A percentile compares a stretch with the other conserved stretches of the same genome.
Evolutionary conservation across 441 rosid genomes (phyloP).

Genomic region (Monsonia emarginata): DNA sequence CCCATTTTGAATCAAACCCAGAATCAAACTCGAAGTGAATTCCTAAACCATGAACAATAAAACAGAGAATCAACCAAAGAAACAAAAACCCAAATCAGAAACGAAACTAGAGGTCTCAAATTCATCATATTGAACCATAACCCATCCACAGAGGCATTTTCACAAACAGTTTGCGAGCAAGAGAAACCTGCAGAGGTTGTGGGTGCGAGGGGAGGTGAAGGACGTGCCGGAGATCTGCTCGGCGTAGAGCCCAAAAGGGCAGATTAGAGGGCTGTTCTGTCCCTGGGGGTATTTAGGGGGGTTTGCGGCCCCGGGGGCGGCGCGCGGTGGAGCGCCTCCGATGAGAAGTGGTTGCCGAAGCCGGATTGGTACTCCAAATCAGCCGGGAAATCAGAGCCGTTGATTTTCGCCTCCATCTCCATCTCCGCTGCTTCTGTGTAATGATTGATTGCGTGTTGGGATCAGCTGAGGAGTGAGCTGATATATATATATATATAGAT

Average conservation of each 20-base stretch:
- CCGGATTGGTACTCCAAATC: slow-evolving; percentile 50
- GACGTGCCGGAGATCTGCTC: slow-evolving; percentile 95
- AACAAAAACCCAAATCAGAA: not conserved
- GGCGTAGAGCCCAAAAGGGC: slow-evolving; percentile 85
- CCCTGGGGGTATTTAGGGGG: slow-evolving; percentile 60
- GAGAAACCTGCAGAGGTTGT: slow-evolving; percentile 60
- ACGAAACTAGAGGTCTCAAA: not conserved
- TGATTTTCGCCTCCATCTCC: not conserved
- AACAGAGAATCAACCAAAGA: too few species aligned
- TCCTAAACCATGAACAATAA: too few species aligned
- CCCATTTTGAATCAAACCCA: not conserved
- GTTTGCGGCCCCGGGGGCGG: slow-evolving; percentile 71
- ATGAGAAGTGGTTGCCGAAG: slow-evolving; percentile 60
- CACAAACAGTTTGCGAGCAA: not conserved
- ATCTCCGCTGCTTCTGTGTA: not conserved
- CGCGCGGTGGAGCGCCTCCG: slow-evolving; percentile 70
- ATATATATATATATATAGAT: not conserved
- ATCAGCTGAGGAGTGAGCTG: too few species aligned
- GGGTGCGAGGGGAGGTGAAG: slow-evolving; percentile 79
- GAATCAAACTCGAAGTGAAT: not conserved
- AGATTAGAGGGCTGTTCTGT: slow-evolving; percentile 78
- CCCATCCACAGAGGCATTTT: too few species aligned
- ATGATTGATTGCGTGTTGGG: not conserved
- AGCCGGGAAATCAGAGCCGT: slow-evolving; percentile 20
- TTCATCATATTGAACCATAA: not conserved